These are phyloP conservation scores for Cavenderia fasciculata DNA, from an alignment of 78 protist genomes.

Conservation along the genomic window DNA sequence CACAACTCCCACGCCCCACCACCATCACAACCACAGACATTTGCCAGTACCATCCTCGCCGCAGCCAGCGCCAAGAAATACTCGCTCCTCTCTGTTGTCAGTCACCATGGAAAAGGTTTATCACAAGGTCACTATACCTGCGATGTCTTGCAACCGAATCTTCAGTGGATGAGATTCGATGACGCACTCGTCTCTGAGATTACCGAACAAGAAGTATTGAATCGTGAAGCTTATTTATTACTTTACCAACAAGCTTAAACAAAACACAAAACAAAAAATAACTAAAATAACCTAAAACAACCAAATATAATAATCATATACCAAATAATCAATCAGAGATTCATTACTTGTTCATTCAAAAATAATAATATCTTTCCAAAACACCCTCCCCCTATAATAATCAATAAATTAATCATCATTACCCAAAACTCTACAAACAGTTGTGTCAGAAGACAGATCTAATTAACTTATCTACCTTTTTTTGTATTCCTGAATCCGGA, in stretches of 20 bases:
- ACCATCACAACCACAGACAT: too few species aligned
- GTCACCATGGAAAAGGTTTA: conserved; percentile 67
- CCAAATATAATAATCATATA: neutral
- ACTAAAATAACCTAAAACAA: too few species aligned
- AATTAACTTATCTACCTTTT: too few species aligned
- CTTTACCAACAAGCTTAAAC: conserved; percentile 51
- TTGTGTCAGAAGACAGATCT: too few species aligned
- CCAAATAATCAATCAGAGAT: too few species aligned
- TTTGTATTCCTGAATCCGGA: too few species aligned
- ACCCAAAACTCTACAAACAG: too few species aligned
- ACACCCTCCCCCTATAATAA: too few species aligned
- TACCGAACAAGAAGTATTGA: conserved; percentile 52
- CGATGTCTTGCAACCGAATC: conserved; percentile 35
- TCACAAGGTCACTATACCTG: conserved; percentile 77
- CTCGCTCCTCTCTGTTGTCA: conserved; percentile 27
- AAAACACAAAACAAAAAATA: neutral
- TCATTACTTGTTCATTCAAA: too few species aligned
- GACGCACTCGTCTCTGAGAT: conserved; percentile 45
- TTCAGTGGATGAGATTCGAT: conserved; percentile 58
- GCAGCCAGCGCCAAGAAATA: neutral
- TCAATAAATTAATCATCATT: too few species aligned
- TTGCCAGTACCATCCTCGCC: neutral
- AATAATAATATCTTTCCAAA: too few species aligned
- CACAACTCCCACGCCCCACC: neutral
- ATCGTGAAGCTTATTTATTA: conserved; percentile 63